These are phyloP conservation scores for Melanopsichium pennsylvanicum DNA, from an alignment of 1,284 basidiomycete species.

Conservation along the genomic window DNA sequence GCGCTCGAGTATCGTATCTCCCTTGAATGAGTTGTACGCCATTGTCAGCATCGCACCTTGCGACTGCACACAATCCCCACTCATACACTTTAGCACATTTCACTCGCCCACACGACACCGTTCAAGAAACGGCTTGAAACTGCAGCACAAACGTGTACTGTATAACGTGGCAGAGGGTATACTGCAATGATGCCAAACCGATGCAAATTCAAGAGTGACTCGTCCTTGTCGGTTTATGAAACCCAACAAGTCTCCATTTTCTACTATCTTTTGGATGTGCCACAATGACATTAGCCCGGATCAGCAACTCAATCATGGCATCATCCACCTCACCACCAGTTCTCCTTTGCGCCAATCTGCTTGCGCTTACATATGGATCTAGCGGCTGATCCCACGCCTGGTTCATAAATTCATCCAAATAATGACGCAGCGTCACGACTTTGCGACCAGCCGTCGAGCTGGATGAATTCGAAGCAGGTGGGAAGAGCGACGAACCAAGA, in stretches of 20 bases:
- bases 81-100: too few species aligned
- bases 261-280: slow-evolving; percentile 37
- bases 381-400: slow-evolving; percentile 39
- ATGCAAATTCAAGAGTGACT: not conserved
- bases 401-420: slow-evolving; percentile 43
- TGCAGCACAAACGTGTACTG: too few species aligned
- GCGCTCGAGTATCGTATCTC: too few species aligned
- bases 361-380: slow-evolving; percentile 40
- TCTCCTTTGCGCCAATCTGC: slow-evolving; percentile 12
- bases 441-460: too few species aligned
- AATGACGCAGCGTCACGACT: slow-evolving; percentile 25
- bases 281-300: slow-evolving; percentile 33
- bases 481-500: slow-evolving; percentile 22
- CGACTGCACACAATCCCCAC: too few species aligned
- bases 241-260: slow-evolving; percentile 29
- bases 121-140: too few species aligned
- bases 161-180: too few species aligned
- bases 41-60: too few species aligned
- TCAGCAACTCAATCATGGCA: slow-evolving; percentile 45
- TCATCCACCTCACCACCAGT: slow-evolving; percentile 35
- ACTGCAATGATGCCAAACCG: too few species aligned
- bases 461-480: too few species aligned
- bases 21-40: too few species aligned
- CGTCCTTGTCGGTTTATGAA: slow-evolving; percentile 31
- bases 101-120: too few species aligned